A percentile compares a stretch with the other conserved stretches of the same genome.
Conservation (phyloP, 139 green algal genomes). For the Chlamydomonas sp. region DNA sequence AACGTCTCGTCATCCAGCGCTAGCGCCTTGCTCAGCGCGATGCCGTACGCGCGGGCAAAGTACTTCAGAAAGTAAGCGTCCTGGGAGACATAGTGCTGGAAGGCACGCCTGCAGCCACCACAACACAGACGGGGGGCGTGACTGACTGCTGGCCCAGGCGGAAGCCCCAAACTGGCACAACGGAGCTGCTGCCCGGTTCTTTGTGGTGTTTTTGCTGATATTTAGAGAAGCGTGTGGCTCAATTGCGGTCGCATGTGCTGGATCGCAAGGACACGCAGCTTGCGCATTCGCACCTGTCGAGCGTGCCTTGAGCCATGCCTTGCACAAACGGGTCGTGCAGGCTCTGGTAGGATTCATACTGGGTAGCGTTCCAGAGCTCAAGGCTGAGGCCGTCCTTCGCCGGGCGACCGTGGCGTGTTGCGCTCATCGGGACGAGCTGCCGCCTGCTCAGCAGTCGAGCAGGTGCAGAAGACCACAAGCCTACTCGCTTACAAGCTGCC, state of each 20-base stretch:
- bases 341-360: slow-evolving; percentile 24
- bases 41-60: slow-evolving; percentile 71
- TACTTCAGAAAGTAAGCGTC: slow-evolving; percentile 70
- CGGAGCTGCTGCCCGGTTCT: too few relatives aligned
- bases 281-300: slow-evolving; percentile 44
- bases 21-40: slow-evolving; percentile 53
- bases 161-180: too few relatives aligned
- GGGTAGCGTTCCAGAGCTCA: slow-evolving; percentile 54
- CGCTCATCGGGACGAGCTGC: not conserved
- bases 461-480: not conserved
- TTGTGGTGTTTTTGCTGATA: too few relatives aligned
- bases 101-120: slow-evolving; percentile 46
- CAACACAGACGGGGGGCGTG: too few relatives aligned
- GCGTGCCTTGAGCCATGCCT: slow-evolving; percentile 51
- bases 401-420: not conserved
- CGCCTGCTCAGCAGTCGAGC: too few relatives aligned
- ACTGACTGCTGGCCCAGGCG: too few relatives aligned
- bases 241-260: too few relatives aligned
- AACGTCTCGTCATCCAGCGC: slow-evolving; percentile 27
- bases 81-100: slow-evolving; percentile 70
- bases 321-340: slow-evolving; percentile 73
- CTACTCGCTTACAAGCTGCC: too few relatives aligned
- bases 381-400: slow-evolving; percentile 24
- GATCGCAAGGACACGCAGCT: too few relatives aligned
- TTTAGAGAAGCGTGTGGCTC: too few relatives aligned